Evolutionary conservation across 345 rosid species (phyloP), one percentile per base, ranked within the genome.

Genomic region (Lepidium sativum): DNA sequence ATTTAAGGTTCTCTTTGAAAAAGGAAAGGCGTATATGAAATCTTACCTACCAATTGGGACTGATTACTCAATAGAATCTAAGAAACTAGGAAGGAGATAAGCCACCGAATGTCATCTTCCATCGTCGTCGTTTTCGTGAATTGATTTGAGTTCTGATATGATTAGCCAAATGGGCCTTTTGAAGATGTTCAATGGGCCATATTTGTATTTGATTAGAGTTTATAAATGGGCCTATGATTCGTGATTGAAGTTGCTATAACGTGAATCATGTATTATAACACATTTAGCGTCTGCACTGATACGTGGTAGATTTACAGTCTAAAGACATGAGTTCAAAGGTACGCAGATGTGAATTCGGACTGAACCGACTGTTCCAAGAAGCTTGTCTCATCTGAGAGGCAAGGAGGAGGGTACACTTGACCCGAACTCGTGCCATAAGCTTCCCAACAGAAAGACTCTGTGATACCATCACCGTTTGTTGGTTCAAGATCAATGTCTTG

Each of bases 361-460:
- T 38, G 48, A 63, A 80, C 69, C 33, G 76, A 67, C 82, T 71
- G 87, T 66, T 75, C 39, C 63, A 83, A 81, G 67, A 81, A 75
- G 65, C 76, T 57, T 9, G 65, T 66, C 21, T 48, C 66, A 13
- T 58, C 43, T 11, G 80, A 64, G 39, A 83, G 78, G 71, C 98
- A 89, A 63, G 91, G 58, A 71, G 76, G 75, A 17, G 98, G 97
- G 15, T 63, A 39, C 29, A 87, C 80, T 50, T 65, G 64, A 75
- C 84, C 97, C 0, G 18, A 53, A 61, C 79, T 80, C n/a, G 80
- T 71, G 63, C 97, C 97, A 35, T 79, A 70, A 45, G 97, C 95
- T 71, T 86, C 73, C 96, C 96, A 89, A 54, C 99, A 87, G 55
- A 82, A 83, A 6, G 96, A 84, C 60, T 60, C 65, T 9, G 82